A percentile compares a stretch with the other conserved stretches of the same genome.
These are phyloP conservation scores for Melaleuca alternifolia DNA, from an alignment of 345 rosid species.

Conservation along the genomic window DNA sequence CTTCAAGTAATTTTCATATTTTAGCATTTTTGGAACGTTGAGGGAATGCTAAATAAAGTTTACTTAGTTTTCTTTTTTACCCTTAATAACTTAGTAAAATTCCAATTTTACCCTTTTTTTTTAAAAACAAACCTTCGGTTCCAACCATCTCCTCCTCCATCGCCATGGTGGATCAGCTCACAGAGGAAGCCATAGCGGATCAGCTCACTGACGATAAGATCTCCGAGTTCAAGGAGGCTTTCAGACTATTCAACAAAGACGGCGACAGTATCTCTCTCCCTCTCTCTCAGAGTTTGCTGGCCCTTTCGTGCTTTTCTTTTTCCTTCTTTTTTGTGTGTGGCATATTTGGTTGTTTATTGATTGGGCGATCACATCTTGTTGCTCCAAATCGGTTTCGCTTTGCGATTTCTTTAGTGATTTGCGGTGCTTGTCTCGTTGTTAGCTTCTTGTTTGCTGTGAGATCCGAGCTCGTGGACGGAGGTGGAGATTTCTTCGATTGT, in stretches of 20 bases:
- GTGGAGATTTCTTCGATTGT: not conserved
- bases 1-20: too few relatives aligned
- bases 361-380: not conserved
- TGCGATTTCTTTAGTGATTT: not conserved
- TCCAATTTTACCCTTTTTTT: too few relatives aligned
- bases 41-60: too few relatives aligned
- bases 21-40: too few relatives aligned
- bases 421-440: not conserved
- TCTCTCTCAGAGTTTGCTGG: not conserved
- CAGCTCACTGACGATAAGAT: slow-evolving; percentile 19
- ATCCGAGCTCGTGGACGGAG: not conserved
- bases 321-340: not conserved
- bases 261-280: slow-evolving; percentile 16
- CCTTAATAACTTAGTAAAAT: too few relatives aligned
- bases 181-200: slow-evolving; percentile 10
- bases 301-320: not conserved
- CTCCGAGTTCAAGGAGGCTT: slow-evolving; percentile 23
- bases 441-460: not conserved
- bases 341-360: not conserved
- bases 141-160: too few relatives aligned
- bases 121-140: too few relatives aligned
- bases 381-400: not conserved
- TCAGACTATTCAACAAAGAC: slow-evolving; percentile 21
- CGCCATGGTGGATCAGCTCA: too few relatives aligned
- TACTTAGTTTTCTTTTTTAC: too few relatives aligned